Percentiles rank a stretch among this genome's conserved stretches.
phyloP scores from a whole-genome alignment of 257 asterid species.

The Ajuga chamaepitys region DNA sequence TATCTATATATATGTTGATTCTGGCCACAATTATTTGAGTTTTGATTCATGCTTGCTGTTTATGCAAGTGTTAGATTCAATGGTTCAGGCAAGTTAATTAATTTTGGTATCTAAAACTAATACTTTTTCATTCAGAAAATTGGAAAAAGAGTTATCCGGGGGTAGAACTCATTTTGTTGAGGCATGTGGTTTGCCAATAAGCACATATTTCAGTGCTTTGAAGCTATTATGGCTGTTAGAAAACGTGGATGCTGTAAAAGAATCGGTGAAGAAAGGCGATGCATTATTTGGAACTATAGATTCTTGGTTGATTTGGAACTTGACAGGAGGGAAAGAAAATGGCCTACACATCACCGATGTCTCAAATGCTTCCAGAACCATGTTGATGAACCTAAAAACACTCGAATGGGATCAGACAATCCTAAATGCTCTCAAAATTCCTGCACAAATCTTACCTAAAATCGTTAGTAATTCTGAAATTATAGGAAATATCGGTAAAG shows the following conservation, averaged over 20 bases:
- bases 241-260: constrained; percentile 58
- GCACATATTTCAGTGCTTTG: constrained; percentile 90
- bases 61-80: background rate
- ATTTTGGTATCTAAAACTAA: constrained; percentile 26
- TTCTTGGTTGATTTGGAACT: constrained; percentile 91
- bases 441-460: constrained; percentile 52
- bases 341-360: constrained; percentile 85
- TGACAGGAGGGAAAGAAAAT: constrained; percentile 66
- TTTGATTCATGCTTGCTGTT: background rate
- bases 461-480: constrained; percentile 72
- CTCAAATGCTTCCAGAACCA: constrained; percentile 90
- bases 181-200: constrained; percentile 76
- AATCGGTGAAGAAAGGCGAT: constrained; percentile 63
- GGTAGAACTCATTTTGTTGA: constrained; percentile 85
- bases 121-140: constrained; percentile 54
- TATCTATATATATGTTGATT: background rate
- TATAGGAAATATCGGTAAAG: constrained; percentile 57
- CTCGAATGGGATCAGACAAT: constrained; percentile 75
- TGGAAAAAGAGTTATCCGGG: constrained; percentile 77
- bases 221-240: constrained; percentile 80
- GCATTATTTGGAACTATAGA: constrained; percentile 90
- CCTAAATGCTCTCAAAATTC: constrained; percentile 35
- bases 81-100: background rate
- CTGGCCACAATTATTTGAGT: background rate
- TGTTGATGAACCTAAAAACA: constrained; percentile 83